Percentiles rank a stretch among this genome's conserved stretches.
These are phyloP conservation scores for Anthracocystis panici-leucophaei DNA, from an alignment of 1,284 basidiomycete species.

Conservation along the genomic window DNA sequence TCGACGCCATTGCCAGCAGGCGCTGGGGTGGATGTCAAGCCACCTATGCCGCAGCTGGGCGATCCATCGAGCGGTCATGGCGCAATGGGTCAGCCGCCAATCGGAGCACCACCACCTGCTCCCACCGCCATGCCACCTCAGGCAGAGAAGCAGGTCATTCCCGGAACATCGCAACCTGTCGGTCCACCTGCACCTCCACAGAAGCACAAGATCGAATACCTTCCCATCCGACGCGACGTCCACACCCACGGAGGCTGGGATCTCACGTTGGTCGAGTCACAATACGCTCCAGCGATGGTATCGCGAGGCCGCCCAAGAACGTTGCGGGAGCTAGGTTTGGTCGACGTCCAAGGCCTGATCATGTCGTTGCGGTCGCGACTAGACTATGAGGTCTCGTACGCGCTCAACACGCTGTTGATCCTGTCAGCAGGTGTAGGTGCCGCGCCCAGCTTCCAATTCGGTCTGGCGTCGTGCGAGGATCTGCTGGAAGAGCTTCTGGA, in stretches of 20 bases:
- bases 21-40: slow-evolving; percentile 30
- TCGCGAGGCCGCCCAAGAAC: slow-evolving; percentile 75
- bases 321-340: slow-evolving; percentile 81
- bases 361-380: slow-evolving; percentile 90
- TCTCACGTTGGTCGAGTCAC: slow-evolving; percentile 78
- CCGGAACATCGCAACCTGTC: slow-evolving; percentile 42
- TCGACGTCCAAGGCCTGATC: slow-evolving; percentile 88
- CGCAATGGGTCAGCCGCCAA: slow-evolving; percentile 16
- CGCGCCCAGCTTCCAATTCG: slow-evolving; percentile 75
- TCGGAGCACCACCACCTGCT: slow-evolving; percentile 3
- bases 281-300: slow-evolving; percentile 74
- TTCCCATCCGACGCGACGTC: slow-evolving; percentile 81
- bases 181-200: slow-evolving; percentile 62
- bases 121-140: slow-evolving; percentile 15
- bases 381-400: slow-evolving; percentile 86
- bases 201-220: slow-evolving; percentile 89
- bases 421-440: slow-evolving; percentile 76
- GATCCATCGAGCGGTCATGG: slow-evolving; percentile 17
- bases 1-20: slow-evolving; percentile 20
- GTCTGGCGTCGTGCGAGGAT: slow-evolving; percentile 81
- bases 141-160: slow-evolving; percentile 31
- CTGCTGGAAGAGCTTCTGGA: slow-evolving; percentile 89
- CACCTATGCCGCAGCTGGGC: slow-evolving; percentile 28
- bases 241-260: slow-evolving; percentile 89
- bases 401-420: slow-evolving; percentile 87